phyloP scores from a whole-genome alignment of 164 flowering plant genomes.

The Nymphaea colorata region DNA sequence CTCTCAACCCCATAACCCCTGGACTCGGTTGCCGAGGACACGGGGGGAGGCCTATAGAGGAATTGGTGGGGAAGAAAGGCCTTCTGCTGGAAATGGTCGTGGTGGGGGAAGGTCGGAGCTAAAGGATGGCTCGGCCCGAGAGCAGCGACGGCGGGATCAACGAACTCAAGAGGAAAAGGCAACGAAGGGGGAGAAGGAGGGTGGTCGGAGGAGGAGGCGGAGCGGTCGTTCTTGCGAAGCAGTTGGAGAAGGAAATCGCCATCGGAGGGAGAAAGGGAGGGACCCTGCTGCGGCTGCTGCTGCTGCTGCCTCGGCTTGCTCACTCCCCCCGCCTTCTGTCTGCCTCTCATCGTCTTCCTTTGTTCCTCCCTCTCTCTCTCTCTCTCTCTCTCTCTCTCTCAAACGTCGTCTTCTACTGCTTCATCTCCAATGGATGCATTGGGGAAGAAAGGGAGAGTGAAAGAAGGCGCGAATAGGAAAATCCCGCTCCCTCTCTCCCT shows the following conservation, averaged over 20 bases:
- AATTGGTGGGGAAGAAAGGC: neutral
- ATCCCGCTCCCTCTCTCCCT: neutral
- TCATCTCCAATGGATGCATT: neutral
- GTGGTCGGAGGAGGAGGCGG: neutral
- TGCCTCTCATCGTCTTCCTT: neutral
- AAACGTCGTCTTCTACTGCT: too few relatives aligned
- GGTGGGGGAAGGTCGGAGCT: constrained; percentile 15
- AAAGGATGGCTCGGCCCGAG: constrained; percentile 43
- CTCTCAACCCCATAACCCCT: neutral
- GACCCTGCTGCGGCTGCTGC: too few relatives aligned
- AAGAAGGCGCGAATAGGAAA: neutral
- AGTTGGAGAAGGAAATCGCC: constrained; percentile 77
- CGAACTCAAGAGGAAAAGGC: constrained; percentile 2
- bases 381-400: too few relatives aligned
- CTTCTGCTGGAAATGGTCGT: constrained; percentile 10
- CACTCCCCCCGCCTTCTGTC: neutral
- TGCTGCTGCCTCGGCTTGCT: too few relatives aligned
- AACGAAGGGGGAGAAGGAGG: neutral
- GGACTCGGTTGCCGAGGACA: constrained; percentile 4
- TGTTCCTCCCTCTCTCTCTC: too few relatives aligned
- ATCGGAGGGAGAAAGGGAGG: constrained; percentile 16
- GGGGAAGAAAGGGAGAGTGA: neutral
- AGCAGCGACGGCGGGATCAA: constrained; percentile 81
- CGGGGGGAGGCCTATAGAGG: constrained; percentile 1
- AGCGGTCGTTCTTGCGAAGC: constrained; percentile 24